Evolutionary conservation across 2,329 filamentous ascomycete genomes (phyloP).

Genomic region (Exophiala oligosperma): DNA sequence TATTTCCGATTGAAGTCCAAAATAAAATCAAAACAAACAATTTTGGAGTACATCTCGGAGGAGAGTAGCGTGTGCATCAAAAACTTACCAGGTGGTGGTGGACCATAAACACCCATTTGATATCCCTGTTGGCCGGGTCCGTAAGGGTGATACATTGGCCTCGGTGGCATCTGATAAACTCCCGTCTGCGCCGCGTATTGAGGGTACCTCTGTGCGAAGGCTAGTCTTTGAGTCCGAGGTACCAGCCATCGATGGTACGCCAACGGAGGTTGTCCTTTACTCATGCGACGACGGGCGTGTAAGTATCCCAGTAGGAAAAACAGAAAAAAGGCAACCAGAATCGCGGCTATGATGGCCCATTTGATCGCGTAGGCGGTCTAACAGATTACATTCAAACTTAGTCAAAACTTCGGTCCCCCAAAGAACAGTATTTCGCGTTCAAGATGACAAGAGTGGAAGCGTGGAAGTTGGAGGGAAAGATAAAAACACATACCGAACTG

Average conservation of each 20-base stretch:
- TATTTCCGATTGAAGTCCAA: no score
- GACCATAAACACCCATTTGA: slow-evolving; percentile 29
- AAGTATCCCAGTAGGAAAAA: slow-evolving; percentile 69
- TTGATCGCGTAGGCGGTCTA: slow-evolving; percentile 67
- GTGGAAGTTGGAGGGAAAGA: not conserved
- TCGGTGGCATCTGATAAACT: slow-evolving; percentile 35
- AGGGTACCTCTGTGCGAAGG: slow-evolving; percentile 22
- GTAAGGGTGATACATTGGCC: slow-evolving; percentile 9
- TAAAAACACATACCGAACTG: slow-evolving; percentile 16
- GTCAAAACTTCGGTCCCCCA: not conserved
- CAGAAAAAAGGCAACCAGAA: slow-evolving; percentile 59
- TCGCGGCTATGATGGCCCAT: slow-evolving; percentile 66
- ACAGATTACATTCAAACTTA: not conserved
- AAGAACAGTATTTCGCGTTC: no score
- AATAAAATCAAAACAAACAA: not conserved
- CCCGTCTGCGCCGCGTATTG: slow-evolving; percentile 35
- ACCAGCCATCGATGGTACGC: slow-evolving; percentile 63
- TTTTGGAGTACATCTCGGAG: not conserved
- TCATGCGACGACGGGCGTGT: slow-evolving; percentile 68
- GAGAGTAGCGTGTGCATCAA: no score
- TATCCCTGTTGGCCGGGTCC: slow-evolving; percentile 20
- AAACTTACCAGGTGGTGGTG: slow-evolving; percentile 28
- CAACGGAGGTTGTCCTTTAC: slow-evolving; percentile 64
- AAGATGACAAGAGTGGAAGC: no score
- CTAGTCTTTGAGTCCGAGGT: slow-evolving; percentile 36